Conservation (phyloP, 73 alveolate genomes). For the Tetrahymena borealis region DNA sequence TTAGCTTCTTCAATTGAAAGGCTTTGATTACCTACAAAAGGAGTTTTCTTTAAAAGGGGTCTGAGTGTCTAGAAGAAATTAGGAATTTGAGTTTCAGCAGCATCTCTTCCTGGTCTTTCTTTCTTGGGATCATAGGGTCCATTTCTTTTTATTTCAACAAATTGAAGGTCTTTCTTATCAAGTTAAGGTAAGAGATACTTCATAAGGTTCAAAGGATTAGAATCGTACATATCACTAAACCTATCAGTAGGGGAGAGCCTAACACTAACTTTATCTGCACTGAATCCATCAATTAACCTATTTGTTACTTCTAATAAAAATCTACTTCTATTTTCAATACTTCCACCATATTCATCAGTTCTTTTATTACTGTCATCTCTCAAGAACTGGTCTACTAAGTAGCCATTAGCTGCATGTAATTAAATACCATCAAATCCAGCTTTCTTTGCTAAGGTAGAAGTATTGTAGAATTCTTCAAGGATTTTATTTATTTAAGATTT, state of each 20-base stretch:
- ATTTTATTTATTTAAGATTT: constrained; percentile 39
- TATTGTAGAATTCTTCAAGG: constrained; percentile 45
- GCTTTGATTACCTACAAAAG: constrained; percentile 12
- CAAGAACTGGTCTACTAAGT: constrained; percentile 48
- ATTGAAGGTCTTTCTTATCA: neutral
- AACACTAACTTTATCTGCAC: neutral
- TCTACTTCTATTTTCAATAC: constrained; percentile 63
- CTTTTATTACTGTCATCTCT: constrained; percentile 52
- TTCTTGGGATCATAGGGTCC: constrained; percentile 2
- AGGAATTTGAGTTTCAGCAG: constrained; percentile 4
- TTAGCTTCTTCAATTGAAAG: constrained; percentile 10
- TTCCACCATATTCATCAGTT: constrained; percentile 77
- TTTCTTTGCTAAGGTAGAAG: constrained; percentile 53
- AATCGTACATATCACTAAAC: neutral
- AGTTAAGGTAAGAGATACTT: neutral
- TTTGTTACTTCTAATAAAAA: constrained; percentile 49
- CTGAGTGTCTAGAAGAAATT: constrained; percentile 3
- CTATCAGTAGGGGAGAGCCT: neutral
- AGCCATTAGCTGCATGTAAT: constrained; percentile 59
- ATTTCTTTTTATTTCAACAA: neutral
- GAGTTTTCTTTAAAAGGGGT: constrained; percentile 17
- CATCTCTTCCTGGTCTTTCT: constrained; percentile 11
- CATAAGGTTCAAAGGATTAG: neutral
- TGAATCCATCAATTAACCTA: constrained; percentile 7
- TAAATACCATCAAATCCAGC: constrained; percentile 85